phyloP scores from a whole-genome alignment of 306 rosid genomes.

The Dalbergia oliveri region DNA sequence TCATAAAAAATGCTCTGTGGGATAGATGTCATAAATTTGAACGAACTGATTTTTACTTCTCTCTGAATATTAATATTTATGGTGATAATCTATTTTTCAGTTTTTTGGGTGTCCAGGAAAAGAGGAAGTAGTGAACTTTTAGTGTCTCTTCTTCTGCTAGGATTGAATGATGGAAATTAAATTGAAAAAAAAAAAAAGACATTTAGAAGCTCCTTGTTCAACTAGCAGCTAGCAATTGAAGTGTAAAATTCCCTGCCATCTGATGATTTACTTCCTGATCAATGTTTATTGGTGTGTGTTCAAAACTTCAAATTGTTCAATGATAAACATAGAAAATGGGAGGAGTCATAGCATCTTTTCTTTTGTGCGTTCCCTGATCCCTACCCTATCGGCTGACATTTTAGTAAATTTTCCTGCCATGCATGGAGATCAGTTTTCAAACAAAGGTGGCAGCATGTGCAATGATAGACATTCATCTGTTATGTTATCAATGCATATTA shows the following conservation, averaged over 20 bases:
- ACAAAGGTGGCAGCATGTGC: not conserved
- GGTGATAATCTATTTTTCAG: not conserved
- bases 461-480: not conserved
- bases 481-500: not conserved
- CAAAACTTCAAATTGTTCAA: not conserved
- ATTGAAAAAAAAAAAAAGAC: not conserved
- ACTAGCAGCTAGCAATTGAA: not conserved
- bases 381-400: not conserved
- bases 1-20: not conserved
- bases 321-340: not conserved
- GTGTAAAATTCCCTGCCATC: not conserved
- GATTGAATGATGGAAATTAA: not conserved
- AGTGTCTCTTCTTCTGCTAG: not conserved
- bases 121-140: too few species aligned
- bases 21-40: not conserved
- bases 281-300: not conserved
- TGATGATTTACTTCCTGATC: not conserved
- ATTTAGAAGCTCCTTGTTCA: not conserved
- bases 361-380: constrained; percentile 5
- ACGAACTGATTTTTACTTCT: not conserved
- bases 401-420: not conserved
- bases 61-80: not conserved
- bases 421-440: constrained; percentile 1
- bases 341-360: not conserved
- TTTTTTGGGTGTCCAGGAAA: not conserved